Evolutionary conservation across 2,329 filamentous ascomycete genomes (phyloP).

Genomic region (Colletotrichum echinochloae): DNA sequence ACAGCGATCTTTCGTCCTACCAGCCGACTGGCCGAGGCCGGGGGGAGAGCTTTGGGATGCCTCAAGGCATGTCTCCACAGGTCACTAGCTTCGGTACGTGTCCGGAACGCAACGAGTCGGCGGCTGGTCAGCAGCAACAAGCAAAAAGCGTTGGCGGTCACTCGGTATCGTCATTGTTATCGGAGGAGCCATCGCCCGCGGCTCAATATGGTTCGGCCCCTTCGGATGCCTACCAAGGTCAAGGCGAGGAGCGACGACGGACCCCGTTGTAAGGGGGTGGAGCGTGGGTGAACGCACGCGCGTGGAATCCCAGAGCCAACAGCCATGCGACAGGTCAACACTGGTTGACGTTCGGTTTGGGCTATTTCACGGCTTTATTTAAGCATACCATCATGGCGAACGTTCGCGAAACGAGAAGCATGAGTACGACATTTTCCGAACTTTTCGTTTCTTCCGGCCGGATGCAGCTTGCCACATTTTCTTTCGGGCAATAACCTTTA

Average conservation of each 20-base stretch:
- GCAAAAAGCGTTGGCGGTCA: conserved; percentile 46
- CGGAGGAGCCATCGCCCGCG: conserved; percentile 51
- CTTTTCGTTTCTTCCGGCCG: conserved; percentile 20
- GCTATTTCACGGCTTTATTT: conserved; percentile 47
- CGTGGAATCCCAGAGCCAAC: conserved; percentile 49
- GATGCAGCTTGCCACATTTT: conserved; percentile 3
- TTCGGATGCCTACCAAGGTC: conserved; percentile 40
- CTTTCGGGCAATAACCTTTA: background rate
- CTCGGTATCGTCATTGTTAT: conserved; percentile 58
- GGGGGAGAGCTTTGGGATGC: conserved; percentile 49
- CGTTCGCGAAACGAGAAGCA: conserved; percentile 39
- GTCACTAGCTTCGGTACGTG: conserved; percentile 48
- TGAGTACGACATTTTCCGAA: conserved; percentile 38
- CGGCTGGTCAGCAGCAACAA: conserved; percentile 41
- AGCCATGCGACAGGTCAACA: conserved; percentile 48
- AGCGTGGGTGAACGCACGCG: conserved; percentile 33
- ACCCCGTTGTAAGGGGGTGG: conserved; percentile 17
- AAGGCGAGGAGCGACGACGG: conserved; percentile 31
- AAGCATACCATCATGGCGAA: conserved; percentile 41
- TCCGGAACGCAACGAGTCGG: conserved; percentile 46
- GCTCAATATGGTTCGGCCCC: conserved; percentile 17
- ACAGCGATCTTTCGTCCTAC: conserved; percentile 71
- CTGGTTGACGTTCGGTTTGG: conserved; percentile 41
- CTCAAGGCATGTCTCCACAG: conserved; percentile 53
- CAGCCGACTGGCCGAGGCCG: conserved; percentile 55